Conservation (phyloP, 208 protist species). For the Trypanosomatidae sp. region DNA sequence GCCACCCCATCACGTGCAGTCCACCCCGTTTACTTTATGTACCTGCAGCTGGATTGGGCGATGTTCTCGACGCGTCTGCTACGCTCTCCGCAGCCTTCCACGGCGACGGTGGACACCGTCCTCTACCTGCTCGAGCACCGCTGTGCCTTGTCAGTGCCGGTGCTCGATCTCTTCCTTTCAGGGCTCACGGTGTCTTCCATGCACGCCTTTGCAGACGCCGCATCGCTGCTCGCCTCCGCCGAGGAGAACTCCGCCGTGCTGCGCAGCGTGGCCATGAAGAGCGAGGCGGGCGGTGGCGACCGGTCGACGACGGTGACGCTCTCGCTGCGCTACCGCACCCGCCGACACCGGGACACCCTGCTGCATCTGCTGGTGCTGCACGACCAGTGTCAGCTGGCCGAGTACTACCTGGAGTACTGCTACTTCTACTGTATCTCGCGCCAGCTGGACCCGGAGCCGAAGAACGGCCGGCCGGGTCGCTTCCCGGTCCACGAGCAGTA, state of each 20-base stretch:
- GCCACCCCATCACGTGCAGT: too few species aligned
- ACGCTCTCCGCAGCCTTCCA: constrained; percentile 62
- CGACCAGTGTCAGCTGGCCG: constrained; percentile 69
- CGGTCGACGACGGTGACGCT: too few species aligned
- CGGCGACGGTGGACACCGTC: constrained; percentile 57
- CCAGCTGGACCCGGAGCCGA: constrained; percentile 28
- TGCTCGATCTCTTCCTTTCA: constrained; percentile 73
- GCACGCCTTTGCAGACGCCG: too few species aligned
- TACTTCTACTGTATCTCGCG: constrained; percentile 47
- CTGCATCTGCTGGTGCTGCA: constrained; percentile 82
- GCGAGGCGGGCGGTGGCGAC: too few species aligned
- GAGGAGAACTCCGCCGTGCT: too few species aligned
- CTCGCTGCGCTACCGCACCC: constrained; percentile 50
- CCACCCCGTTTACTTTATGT: constrained; percentile 76
- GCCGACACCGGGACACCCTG: constrained; percentile 54
- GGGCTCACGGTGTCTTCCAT: too few species aligned
- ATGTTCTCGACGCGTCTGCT: constrained; percentile 63
- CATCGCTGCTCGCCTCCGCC: too few species aligned
- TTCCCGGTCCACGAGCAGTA: constrained; percentile 18
- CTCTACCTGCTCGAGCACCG: constrained; percentile 69
- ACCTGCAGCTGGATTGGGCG: constrained; percentile 73
- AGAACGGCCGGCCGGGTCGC: constrained; percentile 30
- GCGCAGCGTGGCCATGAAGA: too few species aligned
- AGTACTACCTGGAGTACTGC: constrained; percentile 74
- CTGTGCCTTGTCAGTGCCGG: constrained; percentile 53